A percentile compares a stretch with the other conserved stretches of the same genome.
These are phyloP conservation scores for Hypomyces perniciosus DNA, from an alignment of 2,329 filamentous ascomycete species.

Conservation along the genomic window DNA sequence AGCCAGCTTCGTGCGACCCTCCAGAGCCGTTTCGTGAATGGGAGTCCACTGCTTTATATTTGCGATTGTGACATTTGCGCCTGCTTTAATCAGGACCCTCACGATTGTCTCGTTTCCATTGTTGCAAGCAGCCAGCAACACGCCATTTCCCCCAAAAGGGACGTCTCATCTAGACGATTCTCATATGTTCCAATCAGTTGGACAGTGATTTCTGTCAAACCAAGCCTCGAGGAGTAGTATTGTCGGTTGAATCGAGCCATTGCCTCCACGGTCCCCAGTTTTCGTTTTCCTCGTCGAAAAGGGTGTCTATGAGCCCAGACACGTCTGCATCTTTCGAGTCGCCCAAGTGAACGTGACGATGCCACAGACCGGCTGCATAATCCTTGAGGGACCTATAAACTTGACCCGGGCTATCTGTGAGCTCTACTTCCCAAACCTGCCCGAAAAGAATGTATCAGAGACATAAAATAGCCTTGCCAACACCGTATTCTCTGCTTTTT, in stretches of 20 bases:
- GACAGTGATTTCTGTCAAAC: background rate
- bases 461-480: background rate
- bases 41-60: background rate
- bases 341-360: background rate
- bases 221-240: constrained; percentile 1
- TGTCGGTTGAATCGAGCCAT: background rate
- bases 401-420: background rate
- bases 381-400: background rate
- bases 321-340: background rate
- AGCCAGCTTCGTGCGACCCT: background rate
- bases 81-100: background rate
- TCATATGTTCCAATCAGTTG: background rate
- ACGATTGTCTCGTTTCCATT: background rate
- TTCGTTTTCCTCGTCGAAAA: background rate
- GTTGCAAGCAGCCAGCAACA: background rate
- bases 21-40: background rate
- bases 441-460: constrained; percentile 2
- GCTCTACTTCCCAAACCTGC: background rate
- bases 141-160: background rate
- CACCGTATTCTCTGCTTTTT: background rate
- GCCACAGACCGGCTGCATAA: constrained; percentile 5
- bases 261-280: background rate
- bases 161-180: background rate
- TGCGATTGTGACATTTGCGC: background rate
- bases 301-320: background rate